Base-by-base conservation (phyloP, 768 basidiomycete genomes). In the Asterophora lycoperdoides region DNA sequence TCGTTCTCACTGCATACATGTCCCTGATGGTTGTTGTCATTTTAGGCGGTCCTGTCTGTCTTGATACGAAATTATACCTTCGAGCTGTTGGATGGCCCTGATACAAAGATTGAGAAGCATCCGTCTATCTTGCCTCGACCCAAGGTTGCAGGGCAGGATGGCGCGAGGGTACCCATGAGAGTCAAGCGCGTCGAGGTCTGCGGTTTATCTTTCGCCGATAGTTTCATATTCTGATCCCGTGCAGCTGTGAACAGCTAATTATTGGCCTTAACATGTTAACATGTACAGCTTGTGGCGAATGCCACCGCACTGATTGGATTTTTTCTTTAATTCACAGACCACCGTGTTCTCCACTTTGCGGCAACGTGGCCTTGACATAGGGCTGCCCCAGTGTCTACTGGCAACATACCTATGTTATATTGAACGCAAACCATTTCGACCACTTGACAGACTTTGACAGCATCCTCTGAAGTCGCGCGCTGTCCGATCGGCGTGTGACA, bases 11-110 rank as follows among this genome's bases (percentile, higher is more conserved):
- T 17, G 13, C 17, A 20, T 19, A 30, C 9, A 23, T 23, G 28
- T 40, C 10, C 34, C 37, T 35, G n/a, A 20, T 10, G 15, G 11
- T 19, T 38, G 11, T 19, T 15, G 10, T 35, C 8, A 15, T 4
- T 52, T 11, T 36, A 78, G 77, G 65, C 69, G 4, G 72, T 69
- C 9, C 56, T 80, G 4, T 71, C 68, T 0, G 68, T 76, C 8
- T 60, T 80, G 13, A 66, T 79, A 49, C 64, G 70, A 1, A 68
- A 70, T 48, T 76, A 66, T 48, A 52, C 48, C 2, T 76, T 76
- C 52, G 69, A 73, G 41, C 59, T 72, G 17, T 65, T 63, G 0
- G 64, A 72, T 51, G 75, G 76, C 1, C 68, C 71, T 0, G 54
- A 56, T 1, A 74, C 75, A 0, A 61, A 62, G 48, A 67, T 74